Evolutionary conservation across 1,139 yeast genomes (phyloP).

Genomic region (Taphrina populina): DNA sequence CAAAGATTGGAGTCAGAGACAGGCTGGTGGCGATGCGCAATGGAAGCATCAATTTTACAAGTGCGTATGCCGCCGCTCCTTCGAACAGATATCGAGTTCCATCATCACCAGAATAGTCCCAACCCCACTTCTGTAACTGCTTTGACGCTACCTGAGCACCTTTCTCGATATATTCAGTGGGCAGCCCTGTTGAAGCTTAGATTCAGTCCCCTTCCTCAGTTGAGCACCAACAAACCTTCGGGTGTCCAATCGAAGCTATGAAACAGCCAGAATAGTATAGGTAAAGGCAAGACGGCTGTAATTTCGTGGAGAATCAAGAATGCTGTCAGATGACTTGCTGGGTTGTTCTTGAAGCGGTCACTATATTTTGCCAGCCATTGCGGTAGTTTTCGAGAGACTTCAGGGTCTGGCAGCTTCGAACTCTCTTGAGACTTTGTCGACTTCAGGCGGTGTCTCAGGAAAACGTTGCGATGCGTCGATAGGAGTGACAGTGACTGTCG

Average conservation of each 20-base stretch:
- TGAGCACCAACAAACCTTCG: conserved; percentile 16
- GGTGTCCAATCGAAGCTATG: conserved; percentile 35
- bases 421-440: too few species aligned
- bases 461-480: too few species aligned
- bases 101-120: conserved; percentile 22
- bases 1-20: conserved; percentile 25
- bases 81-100: conserved; percentile 30
- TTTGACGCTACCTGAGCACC: conserved; percentile 27
- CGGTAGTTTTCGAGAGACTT: conserved; percentile 3
- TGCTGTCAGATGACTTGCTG: conserved; percentile 25
- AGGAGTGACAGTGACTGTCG: too few species aligned
- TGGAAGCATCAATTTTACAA: conserved; percentile 27
- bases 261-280: conserved; percentile 29
- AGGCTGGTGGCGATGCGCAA: conserved; percentile 18
- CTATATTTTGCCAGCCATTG: conserved; percentile 23
- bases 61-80: conserved; percentile 33
- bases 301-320: conserved; percentile 30
- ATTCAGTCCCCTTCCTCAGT: too few species aligned
- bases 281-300: conserved; percentile 31
- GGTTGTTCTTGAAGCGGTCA: conserved; percentile 24
- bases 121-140: conserved; percentile 26
- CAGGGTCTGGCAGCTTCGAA: too few species aligned
- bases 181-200: conserved; percentile 19
- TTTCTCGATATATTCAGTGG: conserved; percentile 25
- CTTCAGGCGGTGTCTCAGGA: too few species aligned